Evolutionary conservation across 192 early-diverging fungal genomes (phyloP).

Genomic region (Coemansia sp.): DNA sequence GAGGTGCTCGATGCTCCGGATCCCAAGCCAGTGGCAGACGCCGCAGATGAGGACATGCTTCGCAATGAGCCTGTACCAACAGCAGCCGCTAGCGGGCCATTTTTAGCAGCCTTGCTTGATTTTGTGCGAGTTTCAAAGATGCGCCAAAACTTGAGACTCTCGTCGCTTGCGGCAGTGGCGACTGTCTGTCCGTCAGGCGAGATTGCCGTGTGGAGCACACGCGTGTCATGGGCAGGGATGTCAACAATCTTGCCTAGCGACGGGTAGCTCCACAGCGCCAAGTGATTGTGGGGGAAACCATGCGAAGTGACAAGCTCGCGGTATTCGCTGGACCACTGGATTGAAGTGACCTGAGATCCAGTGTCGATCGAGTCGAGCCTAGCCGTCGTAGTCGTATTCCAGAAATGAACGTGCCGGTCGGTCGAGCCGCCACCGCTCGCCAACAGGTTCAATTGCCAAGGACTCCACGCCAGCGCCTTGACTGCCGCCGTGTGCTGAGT

Average conservation of each 20-base stretch:
- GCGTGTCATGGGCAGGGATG: constrained; percentile 83
- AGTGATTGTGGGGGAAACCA: constrained; percentile 86
- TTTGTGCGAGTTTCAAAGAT: constrained; percentile 70
- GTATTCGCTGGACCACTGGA: constrained; percentile 84
- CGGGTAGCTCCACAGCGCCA: constrained; percentile 85
- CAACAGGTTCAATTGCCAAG: constrained; percentile 81
- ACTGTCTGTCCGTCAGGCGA: constrained; percentile 92
- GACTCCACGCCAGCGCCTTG: constrained; percentile 95
- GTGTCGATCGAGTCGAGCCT: constrained; percentile 74
- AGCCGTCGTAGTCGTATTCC: constrained; percentile 78
- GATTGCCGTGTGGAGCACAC: constrained; percentile 88
- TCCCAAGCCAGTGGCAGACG: neutral
- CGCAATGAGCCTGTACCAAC: constrained; percentile 6
- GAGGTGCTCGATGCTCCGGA: constrained; percentile 1
- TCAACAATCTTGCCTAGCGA: constrained; percentile 70
- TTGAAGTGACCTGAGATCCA: constrained; percentile 89
- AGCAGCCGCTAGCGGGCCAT: neutral
- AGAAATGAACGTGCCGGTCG: constrained; percentile 90
- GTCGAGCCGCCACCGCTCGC: constrained; percentile 92
- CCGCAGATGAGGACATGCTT: neutral
- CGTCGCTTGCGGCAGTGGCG: constrained; percentile 92
- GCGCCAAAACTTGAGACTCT: constrained; percentile 96
- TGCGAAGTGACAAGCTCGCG: constrained; percentile 92
- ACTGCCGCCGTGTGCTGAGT: constrained; percentile 87
- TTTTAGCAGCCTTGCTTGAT: constrained; percentile 27